phyloP scores from a whole-genome alignment of 2,329 filamentous ascomycete genomes.

The Cercospora sp. region DNA sequence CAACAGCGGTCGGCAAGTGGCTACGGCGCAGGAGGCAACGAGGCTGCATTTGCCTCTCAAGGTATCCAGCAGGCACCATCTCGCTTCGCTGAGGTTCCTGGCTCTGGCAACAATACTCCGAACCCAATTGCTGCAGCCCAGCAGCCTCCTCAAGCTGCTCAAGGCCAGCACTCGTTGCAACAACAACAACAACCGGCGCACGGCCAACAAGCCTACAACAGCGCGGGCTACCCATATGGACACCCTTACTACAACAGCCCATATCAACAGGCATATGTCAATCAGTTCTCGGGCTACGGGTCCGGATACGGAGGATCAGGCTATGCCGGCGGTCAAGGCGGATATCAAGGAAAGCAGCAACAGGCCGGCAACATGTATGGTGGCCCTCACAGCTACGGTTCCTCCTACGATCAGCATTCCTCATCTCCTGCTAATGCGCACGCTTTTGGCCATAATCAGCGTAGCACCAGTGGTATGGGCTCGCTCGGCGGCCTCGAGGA shows the following conservation, averaged over 20 bases:
- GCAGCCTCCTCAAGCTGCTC: slow-evolving; percentile 46
- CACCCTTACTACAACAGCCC: slow-evolving; percentile 62
- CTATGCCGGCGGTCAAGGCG: slow-evolving; percentile 53
- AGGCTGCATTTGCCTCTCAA: slow-evolving; percentile 47
- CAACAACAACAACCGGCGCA: slow-evolving; percentile 33
- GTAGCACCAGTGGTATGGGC: slow-evolving; percentile 47
- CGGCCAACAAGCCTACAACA: slow-evolving; percentile 41
- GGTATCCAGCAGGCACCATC: slow-evolving; percentile 55
- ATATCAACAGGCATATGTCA: slow-evolving; percentile 64
- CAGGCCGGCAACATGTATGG: slow-evolving; percentile 62
- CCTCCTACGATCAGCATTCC: slow-evolving; percentile 62
- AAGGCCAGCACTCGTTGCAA: slow-evolving; percentile 31
- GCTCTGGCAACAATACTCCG: slow-evolving; percentile 87
- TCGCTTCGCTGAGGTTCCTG: slow-evolving; percentile 73
- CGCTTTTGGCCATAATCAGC: slow-evolving; percentile 50
- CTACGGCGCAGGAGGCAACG: slow-evolving; percentile 63
- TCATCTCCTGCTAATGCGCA: slow-evolving; percentile 63
- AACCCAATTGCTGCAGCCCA: slow-evolving; percentile 68
- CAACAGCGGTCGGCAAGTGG: slow-evolving; percentile 77
- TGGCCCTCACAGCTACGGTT: slow-evolving; percentile 60
- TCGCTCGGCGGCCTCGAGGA: slow-evolving; percentile 52
- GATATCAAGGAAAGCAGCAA: slow-evolving; percentile 49
- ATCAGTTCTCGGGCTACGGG: slow-evolving; percentile 58
- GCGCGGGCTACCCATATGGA: slow-evolving; percentile 60
- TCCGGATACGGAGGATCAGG: slow-evolving; percentile 40